These are phyloP conservation scores for Candida sanyiensis DNA, from an alignment of 805 yeast species.

Conservation along the genomic window DNA sequence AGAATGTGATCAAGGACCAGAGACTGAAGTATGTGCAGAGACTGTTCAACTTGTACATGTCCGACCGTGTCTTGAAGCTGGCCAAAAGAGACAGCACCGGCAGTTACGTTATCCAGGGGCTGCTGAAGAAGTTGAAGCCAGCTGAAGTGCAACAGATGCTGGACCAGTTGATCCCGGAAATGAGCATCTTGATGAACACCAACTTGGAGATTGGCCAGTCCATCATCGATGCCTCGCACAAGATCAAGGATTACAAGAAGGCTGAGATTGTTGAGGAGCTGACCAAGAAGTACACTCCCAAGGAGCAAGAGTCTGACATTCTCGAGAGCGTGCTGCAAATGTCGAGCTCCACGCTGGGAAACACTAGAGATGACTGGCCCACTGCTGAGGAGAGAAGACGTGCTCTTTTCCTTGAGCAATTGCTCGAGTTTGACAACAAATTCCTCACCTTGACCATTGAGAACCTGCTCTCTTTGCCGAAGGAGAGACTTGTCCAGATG, in stretches of 20 bases:
- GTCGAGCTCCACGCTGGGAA: constrained; percentile 69
- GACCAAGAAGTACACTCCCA: constrained; percentile 39
- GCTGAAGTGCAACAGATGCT: constrained; percentile 57
- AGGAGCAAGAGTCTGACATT: constrained; percentile 33
- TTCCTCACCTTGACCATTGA: constrained; percentile 55
- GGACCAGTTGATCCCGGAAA: constrained; percentile 60
- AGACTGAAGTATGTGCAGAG: constrained; percentile 67
- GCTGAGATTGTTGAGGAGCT: constrained; percentile 51
- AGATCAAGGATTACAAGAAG: constrained; percentile 51
- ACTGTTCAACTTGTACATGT: constrained; percentile 65
- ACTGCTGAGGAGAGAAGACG: constrained; percentile 84
- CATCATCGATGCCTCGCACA: constrained; percentile 59
- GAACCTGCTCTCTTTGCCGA: constrained; percentile 53
- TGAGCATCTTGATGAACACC: constrained; percentile 54
- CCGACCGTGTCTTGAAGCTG: constrained; percentile 63
- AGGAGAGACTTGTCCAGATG: constrained; percentile 62
- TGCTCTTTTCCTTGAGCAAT: constrained; percentile 64
- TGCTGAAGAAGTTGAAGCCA: constrained; percentile 58
- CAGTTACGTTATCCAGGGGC: constrained; percentile 67
- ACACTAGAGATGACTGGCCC: constrained; percentile 86
- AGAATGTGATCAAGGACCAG: constrained; percentile 59
- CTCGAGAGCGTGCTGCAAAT: constrained; percentile 64
- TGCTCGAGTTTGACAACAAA: constrained; percentile 60
- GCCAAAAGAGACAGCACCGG: constrained; percentile 83
- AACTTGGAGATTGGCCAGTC: constrained; percentile 66